These are phyloP conservation scores for Malus fusca DNA, from an alignment of 306 rosid species.

Conservation along the genomic window DNA sequence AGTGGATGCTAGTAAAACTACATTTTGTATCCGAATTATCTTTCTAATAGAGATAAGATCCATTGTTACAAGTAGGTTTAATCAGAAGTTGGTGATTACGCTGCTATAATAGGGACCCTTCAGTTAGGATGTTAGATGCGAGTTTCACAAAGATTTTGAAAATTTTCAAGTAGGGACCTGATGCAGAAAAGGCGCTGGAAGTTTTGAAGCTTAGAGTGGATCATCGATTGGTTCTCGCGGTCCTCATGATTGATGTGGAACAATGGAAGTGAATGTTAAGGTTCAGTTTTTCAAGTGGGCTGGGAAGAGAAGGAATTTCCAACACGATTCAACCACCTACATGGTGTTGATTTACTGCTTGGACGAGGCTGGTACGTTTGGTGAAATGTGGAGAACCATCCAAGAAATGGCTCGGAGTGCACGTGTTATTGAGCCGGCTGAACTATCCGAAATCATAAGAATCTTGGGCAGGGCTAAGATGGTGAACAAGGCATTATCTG, in stretches of 20 bases:
- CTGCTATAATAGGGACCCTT: slow-evolving; percentile 10
- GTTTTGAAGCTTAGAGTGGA: slow-evolving; percentile 76
- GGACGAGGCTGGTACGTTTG: slow-evolving; percentile 32
- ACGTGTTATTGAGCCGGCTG: slow-evolving; percentile 46
- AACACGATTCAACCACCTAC: slow-evolving; percentile 60
- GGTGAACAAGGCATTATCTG: slow-evolving; percentile 72
- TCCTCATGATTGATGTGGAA: slow-evolving; percentile 58
- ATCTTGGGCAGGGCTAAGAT: slow-evolving; percentile 75
- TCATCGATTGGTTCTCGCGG: slow-evolving; percentile 67
- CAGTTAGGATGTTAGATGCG: slow-evolving; percentile 11
- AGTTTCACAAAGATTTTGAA: slow-evolving; percentile 83
- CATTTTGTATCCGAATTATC: too few relatives aligned
- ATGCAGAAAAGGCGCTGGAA: slow-evolving; percentile 92
- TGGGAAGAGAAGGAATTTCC: slow-evolving; percentile 61
- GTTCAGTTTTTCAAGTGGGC: slow-evolving; percentile 88
- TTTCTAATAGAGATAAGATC: too few relatives aligned
- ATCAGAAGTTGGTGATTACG: too few relatives aligned
- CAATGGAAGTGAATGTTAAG: slow-evolving; percentile 51
- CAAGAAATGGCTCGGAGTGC: slow-evolving; percentile 71
- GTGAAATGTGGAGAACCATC: slow-evolving; percentile 78
- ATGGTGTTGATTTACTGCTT: slow-evolving; percentile 71
- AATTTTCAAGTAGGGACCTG: slow-evolving; percentile 92
- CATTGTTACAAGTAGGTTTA: too few relatives aligned
- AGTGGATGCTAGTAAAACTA: too few relatives aligned
- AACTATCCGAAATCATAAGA: slow-evolving; percentile 62